Base-by-base conservation (phyloP, 495 filamentous ascomycete species). In the Penicillium lagena region DNA sequence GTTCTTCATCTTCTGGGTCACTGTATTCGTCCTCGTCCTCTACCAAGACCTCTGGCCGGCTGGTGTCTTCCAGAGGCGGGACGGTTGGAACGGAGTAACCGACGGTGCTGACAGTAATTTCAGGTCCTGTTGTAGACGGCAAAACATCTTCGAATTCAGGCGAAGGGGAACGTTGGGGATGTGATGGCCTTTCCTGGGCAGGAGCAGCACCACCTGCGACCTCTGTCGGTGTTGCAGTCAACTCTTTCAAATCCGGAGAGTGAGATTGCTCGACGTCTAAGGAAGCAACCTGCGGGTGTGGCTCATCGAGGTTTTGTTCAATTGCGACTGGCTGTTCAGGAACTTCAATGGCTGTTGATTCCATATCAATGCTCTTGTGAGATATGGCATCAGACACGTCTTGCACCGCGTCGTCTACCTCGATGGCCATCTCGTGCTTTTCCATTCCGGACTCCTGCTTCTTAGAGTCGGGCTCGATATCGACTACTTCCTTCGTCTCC, bases 1-100 rank as follows among this genome's bases (percentile, higher is more conserved):
- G 72, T 39, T 93, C 89, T 62, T 89, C 89, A 47, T 97, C 91
- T 66, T 96, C 91, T 0, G 89, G 84, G 50, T 97, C 91, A 27
- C 82, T 88, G 53, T 85, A 87, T 7, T 82, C 74, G 30, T 50
- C 66, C 31, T 63, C 52, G 9, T 72, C 64, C 36, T 71, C 63
- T 1, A 65, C 53, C 31, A 65, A 47, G 10, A 50, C 56, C 8
- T 56, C 64, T 22, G 46, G 15, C 12, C 51, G 46, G 15, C 60
- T 52, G 35, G 50, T 48, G 15, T 68, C 63, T 37, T 46, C 47
- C 6, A 45, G 37, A n/a, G 22, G 22, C 4, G 22, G 22, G 4
- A 6, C 22, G 6, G 22, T 22, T 22, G 22, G 22, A 3, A 4
- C 22, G 22, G 22, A 22, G 22, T 22, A 36, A 11, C 15, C 46